Base-by-base conservation (phyloP, 495 filamentous ascomycete genomes). In the Penicillium robsamsonii region DNA sequence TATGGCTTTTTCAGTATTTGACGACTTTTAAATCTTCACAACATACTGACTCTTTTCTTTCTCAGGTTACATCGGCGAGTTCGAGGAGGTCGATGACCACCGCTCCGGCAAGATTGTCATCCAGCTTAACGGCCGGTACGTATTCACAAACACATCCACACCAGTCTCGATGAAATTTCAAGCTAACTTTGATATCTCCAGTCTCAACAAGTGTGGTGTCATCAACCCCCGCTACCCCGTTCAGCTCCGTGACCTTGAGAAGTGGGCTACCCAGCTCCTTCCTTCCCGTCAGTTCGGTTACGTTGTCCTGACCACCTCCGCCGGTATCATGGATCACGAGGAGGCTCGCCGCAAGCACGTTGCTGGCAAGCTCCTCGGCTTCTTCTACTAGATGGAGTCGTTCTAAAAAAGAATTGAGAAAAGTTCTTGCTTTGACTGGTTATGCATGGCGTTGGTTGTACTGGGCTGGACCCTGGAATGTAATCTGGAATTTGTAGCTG, bases 261-360 rank as follows among this genome's bases (percentile, higher is more conserved):
- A 96, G 81, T 98, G 94, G 94, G 89, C 97, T 71, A 89, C 93
- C 72, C 95, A 96, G 87, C 89, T 98, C 62, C 83, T 97, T 42
- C 94, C 94, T 57, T 91, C 94, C 56, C 94, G 94, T 96, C 94
- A 98, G 79, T 97, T 98, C 84, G 94, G 94, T 67, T 97, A 88
- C 82, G 91, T 98, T 72, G 91, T 98, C 78, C 87, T 97, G 70
- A 98, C 94, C 72, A 98, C 94, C 77, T 96, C 91, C 53, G 90
- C 94, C 55, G 95, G 94, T 73, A 97, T 98, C 75, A 97, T 98
- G 93, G 94, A 98, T 81, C 94, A 98, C 78, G 94, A 97, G 82
- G 94, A 98, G 85, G 94, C 94, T 57, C 84, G 94, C 72, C 83
- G 94, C 76, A 97, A 97, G 84, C 94, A 97, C 81, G 90, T 93